Evolutionary conservation across 192 early-diverging fungal species (phyloP).

Genomic region (Coemansia sp.): DNA sequence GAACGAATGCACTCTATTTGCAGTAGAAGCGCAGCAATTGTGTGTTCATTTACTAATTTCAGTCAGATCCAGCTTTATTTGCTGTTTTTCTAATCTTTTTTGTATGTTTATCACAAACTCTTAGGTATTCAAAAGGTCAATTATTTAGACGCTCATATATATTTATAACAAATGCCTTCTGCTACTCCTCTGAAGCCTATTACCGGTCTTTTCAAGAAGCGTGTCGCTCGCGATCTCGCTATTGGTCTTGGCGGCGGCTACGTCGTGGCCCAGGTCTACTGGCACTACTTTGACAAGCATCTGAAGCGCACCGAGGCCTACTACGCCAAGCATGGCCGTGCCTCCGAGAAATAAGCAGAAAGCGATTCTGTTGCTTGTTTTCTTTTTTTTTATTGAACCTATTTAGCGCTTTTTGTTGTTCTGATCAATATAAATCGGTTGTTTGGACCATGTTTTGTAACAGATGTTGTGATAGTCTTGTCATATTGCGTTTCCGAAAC

Average conservation of each 20-base stretch:
- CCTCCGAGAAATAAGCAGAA: conserved; percentile 28
- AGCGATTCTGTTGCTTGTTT: not conserved
- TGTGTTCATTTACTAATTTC: too few relatives aligned
- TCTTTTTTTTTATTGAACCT: not conserved
- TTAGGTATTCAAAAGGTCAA: too few relatives aligned
- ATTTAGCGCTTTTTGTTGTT: too few relatives aligned
- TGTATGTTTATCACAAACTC: not conserved
- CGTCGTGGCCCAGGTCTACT: conserved; percentile 42
- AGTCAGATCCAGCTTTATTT: too few relatives aligned
- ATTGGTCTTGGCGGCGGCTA: conserved; percentile 44
- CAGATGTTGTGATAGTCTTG: too few relatives aligned
- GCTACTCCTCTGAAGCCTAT: conserved; percentile 57
- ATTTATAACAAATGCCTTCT: conserved; percentile 37
- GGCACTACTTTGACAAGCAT: conserved; percentile 50
- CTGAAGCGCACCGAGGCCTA: conserved; percentile 45
- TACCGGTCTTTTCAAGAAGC: conserved; percentile 46
- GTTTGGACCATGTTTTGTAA: too few relatives aligned
- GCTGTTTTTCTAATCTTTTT: not conserved
- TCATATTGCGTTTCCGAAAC: too few relatives aligned
- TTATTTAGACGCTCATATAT: not conserved
- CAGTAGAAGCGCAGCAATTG: too few relatives aligned
- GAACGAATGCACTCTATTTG: too few relatives aligned
- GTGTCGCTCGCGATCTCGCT: conserved; percentile 47
- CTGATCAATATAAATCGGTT: not conserved
- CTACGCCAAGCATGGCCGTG: conserved; percentile 51